Base-by-base conservation (phyloP, 1,284 basidiomycete genomes). In the Melampsora occidentalis region DNA sequence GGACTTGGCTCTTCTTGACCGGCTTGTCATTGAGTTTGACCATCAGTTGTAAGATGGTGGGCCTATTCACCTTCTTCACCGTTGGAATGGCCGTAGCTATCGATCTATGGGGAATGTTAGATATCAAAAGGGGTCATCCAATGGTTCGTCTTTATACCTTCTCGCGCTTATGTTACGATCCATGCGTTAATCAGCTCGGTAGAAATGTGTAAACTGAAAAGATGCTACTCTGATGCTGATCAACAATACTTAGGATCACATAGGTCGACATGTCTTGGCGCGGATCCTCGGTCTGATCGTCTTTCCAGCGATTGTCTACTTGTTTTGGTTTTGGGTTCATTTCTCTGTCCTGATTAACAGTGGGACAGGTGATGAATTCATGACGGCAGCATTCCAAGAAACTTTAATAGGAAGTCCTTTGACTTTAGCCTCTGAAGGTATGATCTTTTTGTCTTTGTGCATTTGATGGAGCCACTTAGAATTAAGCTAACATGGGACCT, bases 341-440 rank as follows among this genome's bases (percentile, higher is more conserved):
- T 97, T 99, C 82, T 87, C 90, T 68, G 88, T 98, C 77, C 89
- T 99, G 80, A 92, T 86, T n/a, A 87, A 90, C 80, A 94, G 93
- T 31, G 97, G 97, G 42, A 87, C 95, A 22, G 97, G 97, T 14
- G 97, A 99, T 82, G 86, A 87, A 18, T 99, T 99, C 86, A 99
- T 99, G 97, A 94, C 91, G 81, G 92, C 96, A 14, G 90, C 90
- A 9, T 99, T 99, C 89, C 97, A 99, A 84, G 94, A 99, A 85
- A 97, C 95, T 5, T 86, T 99, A 51, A 83, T 86, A 33, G 95
- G 94, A 48, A 99, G 97, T 81, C 94, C 97, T 80, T 87, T 99
- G 83, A 86, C 98, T 67, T 83, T 96, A 79, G 91, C 92, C 81
- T 90, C 93, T 78, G 90, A 94, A 86, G 94, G 94, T 93, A 79